Evolutionary conservation across 2,329 filamentous ascomycete species (phyloP).

Genomic region (Penicillium olsonii): DNA sequence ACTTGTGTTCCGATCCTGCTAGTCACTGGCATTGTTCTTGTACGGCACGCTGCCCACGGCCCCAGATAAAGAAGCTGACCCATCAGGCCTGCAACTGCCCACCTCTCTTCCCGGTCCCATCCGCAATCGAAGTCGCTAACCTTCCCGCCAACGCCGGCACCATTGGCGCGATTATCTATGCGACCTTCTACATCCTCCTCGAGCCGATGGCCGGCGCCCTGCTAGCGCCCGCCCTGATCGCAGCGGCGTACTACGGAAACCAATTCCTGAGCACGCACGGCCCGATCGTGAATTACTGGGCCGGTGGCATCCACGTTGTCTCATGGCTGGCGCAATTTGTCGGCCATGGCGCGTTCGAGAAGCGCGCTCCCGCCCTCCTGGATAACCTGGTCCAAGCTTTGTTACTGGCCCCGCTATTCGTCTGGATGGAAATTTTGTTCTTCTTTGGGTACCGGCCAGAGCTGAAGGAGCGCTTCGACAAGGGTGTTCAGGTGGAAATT

Average conservation of each 20-base stretch:
- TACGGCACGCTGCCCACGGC: conserved; percentile 38
- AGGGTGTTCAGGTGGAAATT: conserved; percentile 73
- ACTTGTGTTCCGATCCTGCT: conserved; percentile 64
- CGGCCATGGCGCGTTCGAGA: conserved; percentile 86
- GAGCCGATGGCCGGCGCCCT: conserved; percentile 88
- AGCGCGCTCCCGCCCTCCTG: conserved; percentile 81
- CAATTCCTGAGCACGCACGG: conserved; percentile 68
- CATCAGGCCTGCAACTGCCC: conserved; percentile 58
- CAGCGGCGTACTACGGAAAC: conserved; percentile 72
- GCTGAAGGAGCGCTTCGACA: conserved; percentile 77
- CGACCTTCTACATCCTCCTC: conserved; percentile 81
- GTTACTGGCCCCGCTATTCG: conserved; percentile 92
- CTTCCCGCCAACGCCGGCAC: conserved; percentile 63
- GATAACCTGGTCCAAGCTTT: conserved; percentile 91
- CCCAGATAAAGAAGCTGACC: background rate
- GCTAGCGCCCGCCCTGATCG: conserved; percentile 74
- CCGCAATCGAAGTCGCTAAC: conserved; percentile 56
- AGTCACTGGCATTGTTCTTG: conserved; percentile 60
- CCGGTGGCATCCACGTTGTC: conserved; percentile 68
- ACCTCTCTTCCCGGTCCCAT: conserved; percentile 55
- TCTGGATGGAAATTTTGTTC: conserved; percentile 95
- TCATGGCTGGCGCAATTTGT: conserved; percentile 90
- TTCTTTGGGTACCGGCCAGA: conserved; percentile 86
- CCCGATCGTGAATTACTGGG: conserved; percentile 62
- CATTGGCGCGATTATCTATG: conserved; percentile 63